Conservation (phyloP, 805 yeast genomes). For the Lipomyces japonicus region DNA sequence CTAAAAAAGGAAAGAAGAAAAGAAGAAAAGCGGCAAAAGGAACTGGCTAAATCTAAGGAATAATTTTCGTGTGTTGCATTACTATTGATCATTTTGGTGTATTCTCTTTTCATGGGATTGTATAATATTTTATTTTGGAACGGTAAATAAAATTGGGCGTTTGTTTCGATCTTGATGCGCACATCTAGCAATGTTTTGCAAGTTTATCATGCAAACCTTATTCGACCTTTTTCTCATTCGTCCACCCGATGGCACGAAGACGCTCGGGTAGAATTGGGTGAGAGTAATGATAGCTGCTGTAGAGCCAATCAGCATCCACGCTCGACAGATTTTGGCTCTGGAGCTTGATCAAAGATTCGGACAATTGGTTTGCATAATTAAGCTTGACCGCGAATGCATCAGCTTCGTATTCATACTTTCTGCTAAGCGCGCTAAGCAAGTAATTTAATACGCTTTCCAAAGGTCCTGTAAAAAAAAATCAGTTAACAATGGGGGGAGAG, state of each 20-base stretch:
- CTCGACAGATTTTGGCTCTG: slow-evolving; percentile 77
- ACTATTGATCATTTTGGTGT: no score
- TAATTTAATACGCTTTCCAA: slow-evolving; percentile 66
- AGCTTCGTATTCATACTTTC: slow-evolving; percentile 91
- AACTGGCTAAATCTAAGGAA: slow-evolving; percentile 3
- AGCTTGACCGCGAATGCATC: slow-evolving; percentile 61
- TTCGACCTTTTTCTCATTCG: slow-evolving; percentile 21
- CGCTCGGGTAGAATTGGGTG: slow-evolving; percentile 94
- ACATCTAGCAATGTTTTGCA: no score
- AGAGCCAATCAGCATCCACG: slow-evolving; percentile 86
- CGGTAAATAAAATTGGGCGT: no score
- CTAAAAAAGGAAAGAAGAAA: slow-evolving; percentile 22
- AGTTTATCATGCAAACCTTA: neutral
- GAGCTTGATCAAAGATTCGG: slow-evolving; percentile 67
- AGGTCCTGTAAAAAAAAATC: slow-evolving; percentile 49
- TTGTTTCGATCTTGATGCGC: no score
- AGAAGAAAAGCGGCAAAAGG: slow-evolving; percentile 18
- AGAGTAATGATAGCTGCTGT: slow-evolving; percentile 80
- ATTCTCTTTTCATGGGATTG: no score
- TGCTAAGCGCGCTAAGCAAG: slow-evolving; percentile 62
- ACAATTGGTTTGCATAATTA: slow-evolving; percentile 67
- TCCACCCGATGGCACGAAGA: slow-evolving; percentile 61
- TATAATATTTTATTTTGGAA: no score
- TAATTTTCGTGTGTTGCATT: no score
- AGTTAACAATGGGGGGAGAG: no score